Base-by-base conservation (phyloP, 2,329 filamentous ascomycete genomes). In the Clathrospora elynae region DNA sequence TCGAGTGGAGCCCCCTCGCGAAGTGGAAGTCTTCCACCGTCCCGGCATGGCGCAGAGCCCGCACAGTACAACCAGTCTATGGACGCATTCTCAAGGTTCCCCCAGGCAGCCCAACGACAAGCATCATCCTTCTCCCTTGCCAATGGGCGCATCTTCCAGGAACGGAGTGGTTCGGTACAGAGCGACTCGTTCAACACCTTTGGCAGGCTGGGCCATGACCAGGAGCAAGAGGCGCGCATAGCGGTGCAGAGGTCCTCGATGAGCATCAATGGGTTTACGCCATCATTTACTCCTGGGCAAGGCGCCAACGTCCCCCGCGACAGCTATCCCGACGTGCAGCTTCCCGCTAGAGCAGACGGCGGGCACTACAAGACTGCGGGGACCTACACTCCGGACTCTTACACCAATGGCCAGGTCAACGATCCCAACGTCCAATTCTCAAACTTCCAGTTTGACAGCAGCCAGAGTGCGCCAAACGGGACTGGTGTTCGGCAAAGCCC, bases 11-110 rank as follows among this genome's bases (percentile, higher is more conserved):
- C 73, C 12, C 64, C 72, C 3, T 77, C 80, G n/a, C 74, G 79
- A 46, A 81, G 82, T 44, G 69, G 73, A 28, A 82, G 75, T 62
- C 68, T 81, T 32, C 79, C 82, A 30, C 75, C 81, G 2, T 82
- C 82, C 23, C 75, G 79, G 33, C 77, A 81, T 41, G 70, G 73
- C 8, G 70, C 70, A 11, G 70, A 76, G 31, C 64, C 66, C 16
- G 51, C 66, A 5, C 61, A 64, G 20, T 72, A 66, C 35, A 51
- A 56, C n/a, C 61, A 67, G 25, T 49, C 51, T 11, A 30, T 50
- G 6, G 66, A 71, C 20, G 49, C 51, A 1, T 68, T 60, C 29
- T 41, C 63, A 13, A 60, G 64, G 29, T 59, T 55, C 30, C 38
- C 54, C 4, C 64, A 66, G 34, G 29, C 39, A 71, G 67, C 62